Base-by-base conservation (phyloP, 345 rosid genomes). In the Cardamine chenopodiifolia region DNA sequence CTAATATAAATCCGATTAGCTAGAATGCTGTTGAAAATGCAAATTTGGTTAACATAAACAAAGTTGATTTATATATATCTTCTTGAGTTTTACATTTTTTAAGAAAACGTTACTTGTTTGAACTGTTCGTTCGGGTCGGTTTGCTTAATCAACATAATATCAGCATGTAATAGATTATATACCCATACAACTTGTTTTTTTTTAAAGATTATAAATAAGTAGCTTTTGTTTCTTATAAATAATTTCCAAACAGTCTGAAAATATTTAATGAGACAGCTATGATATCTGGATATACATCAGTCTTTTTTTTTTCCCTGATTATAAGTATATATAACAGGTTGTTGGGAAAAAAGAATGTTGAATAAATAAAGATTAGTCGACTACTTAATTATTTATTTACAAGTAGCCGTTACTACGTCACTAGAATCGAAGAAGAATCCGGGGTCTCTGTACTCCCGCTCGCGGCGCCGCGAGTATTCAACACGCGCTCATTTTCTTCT, bases 351-450 rank as follows among this genome's bases (percentile, higher is more conserved):
- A 18, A n/a, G 0, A 35, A 15, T 9, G 10, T 28, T 57, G 4
- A 49, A 19, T 35, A 64, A 32, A 25, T 25, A 25, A 25, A 50
- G 49, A 68, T 31, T 25, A 44, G 14, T 63, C 63, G 34, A 67
- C n/a, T 44, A 22, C 1, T 73, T 35, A 42, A 68, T 34, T 8
- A 50, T 22, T 47, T 10, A 18, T 40, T 12, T 28, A 55, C 28
- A 71, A 57, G 29, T 64, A 48, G 80, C 76, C 72, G 76, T 77
- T 77, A 42, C 5, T 23, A 77, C 32, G 60, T 70, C 76, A 70
- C 22, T 28, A 19, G 37, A 71, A 64, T 62, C 71, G 67, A 71
- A 64, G 71, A 18, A 49, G 68, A 63, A 31, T 5, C 71, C 19
- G 26, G 2, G 4, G 37, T 32, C 53, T 53, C 5, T 4, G 2